phyloP scores from a whole-genome alignment of 192 early-diverging fungal species.

The Geosiphon pyriformis region DNA sequence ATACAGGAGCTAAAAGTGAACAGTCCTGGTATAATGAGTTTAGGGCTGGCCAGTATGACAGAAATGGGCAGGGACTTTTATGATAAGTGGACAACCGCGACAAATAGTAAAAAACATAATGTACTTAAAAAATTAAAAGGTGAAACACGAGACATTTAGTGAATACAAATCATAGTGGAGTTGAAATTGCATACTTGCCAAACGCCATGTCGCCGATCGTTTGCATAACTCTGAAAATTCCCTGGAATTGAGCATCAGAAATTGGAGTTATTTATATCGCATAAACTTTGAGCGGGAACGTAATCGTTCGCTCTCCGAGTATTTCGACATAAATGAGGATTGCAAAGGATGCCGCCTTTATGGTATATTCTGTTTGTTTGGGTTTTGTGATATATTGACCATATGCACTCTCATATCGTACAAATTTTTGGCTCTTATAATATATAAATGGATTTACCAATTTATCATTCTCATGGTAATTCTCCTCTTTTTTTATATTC shows the following conservation, averaged over 20 bases:
- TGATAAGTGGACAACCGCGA: constrained; percentile 20
- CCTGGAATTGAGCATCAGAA: background rate
- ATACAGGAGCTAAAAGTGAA: background rate
- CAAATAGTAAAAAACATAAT: background rate
- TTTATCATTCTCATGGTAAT: too few relatives aligned
- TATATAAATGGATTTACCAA: too few relatives aligned
- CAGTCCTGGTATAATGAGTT: background rate
- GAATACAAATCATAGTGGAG: background rate
- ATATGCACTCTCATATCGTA: too few relatives aligned
- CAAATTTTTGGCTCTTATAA: too few relatives aligned
- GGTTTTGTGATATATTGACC: too few relatives aligned
- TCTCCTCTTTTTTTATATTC: too few relatives aligned
- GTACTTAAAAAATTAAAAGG: background rate
- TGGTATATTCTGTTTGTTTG: too few relatives aligned
- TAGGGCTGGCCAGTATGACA: background rate
- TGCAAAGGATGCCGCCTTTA: background rate
- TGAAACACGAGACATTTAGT: background rate
- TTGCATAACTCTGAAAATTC: background rate
- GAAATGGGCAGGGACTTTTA: constrained; percentile 9
- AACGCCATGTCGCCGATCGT: background rate
- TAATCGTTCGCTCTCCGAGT: background rate
- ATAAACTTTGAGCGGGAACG: background rate
- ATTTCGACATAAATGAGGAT: background rate
- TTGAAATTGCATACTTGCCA: background rate
- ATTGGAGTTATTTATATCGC: background rate